Conservation (phyloP, 2,329 filamentous ascomycete genomes). For the Aspergillus carbonarius region DNA sequence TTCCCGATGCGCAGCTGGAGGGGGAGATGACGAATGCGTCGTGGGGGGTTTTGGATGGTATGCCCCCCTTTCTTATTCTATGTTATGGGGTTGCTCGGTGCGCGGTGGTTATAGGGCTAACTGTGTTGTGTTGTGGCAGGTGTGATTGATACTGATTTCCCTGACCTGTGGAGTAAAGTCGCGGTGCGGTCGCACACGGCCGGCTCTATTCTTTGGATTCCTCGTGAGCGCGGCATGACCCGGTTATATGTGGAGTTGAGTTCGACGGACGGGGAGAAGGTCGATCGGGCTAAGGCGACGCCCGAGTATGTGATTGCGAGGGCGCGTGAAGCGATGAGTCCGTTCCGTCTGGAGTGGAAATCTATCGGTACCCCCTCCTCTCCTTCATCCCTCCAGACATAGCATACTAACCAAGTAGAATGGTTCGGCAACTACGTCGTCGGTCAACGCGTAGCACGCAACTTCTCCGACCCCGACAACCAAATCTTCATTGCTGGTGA, state of each 20-base stretch:
- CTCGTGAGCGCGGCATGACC: slow-evolving; percentile 70
- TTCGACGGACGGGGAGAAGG: slow-evolving; percentile 23
- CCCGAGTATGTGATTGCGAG: slow-evolving; percentile 68
- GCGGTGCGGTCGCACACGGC: slow-evolving; percentile 65
- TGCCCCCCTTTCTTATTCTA: slow-evolving; percentile 29
- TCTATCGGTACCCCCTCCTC: slow-evolving; percentile 15
- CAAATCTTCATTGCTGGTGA: slow-evolving; percentile 53
- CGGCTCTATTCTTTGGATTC: slow-evolving; percentile 71
- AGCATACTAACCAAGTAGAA: slow-evolving; percentile 26
- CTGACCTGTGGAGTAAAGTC: slow-evolving; percentile 73
- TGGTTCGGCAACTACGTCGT: slow-evolving; percentile 55
- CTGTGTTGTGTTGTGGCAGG: no score
- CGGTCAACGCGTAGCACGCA: slow-evolving; percentile 49
- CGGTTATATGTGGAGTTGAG: slow-evolving; percentile 54
- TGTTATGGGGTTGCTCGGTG: background rate
- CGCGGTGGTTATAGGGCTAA: no score
- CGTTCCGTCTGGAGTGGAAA: slow-evolving; percentile 48
- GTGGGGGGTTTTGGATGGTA: slow-evolving; percentile 72
- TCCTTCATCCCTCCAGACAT: background rate
- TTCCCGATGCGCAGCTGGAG: slow-evolving; percentile 51
- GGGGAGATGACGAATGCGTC: slow-evolving; percentile 56
- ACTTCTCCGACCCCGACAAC: slow-evolving; percentile 44
- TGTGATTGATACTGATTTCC: slow-evolving; percentile 66
- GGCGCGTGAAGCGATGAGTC: slow-evolving; percentile 45
- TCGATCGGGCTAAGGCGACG: slow-evolving; percentile 42